phyloP scores from a whole-genome alignment of 2,329 filamentous ascomycete species.

The Nothophoma quercina region DNA sequence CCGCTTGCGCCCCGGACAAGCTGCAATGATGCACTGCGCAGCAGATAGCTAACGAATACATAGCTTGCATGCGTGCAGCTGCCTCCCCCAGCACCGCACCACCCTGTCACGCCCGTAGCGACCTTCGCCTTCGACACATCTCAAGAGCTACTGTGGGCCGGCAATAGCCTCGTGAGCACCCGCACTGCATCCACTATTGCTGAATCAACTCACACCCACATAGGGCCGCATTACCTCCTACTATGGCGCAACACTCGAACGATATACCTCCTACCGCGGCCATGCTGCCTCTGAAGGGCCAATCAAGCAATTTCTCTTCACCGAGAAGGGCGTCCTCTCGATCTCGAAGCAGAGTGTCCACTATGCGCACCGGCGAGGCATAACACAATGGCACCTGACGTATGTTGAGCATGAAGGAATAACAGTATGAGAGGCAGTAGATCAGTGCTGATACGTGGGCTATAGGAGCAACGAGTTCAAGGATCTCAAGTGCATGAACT shows the following conservation, averaged over 20 bases:
- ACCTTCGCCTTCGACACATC: conserved; percentile 87
- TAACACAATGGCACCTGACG: conserved; percentile 87
- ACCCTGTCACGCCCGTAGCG: conserved; percentile 72
- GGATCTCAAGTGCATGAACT: conserved; percentile 93
- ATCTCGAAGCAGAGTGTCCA: conserved; percentile 85
- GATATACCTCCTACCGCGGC: conserved; percentile 88
- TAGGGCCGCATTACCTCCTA: conserved; percentile 91
- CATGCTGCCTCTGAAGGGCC: conserved; percentile 76
- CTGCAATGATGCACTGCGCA: not conserved
- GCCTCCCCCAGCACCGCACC: conserved; percentile 75
- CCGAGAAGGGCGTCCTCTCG: conserved; percentile 88
- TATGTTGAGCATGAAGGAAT: conserved; percentile 54
- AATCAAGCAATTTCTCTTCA: conserved; percentile 88
- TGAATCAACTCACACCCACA: conserved; percentile 15
- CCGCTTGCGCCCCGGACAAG: conserved; percentile 7
- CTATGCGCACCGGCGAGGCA: conserved; percentile 82
- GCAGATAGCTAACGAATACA: conserved; percentile 23
- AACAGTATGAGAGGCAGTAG: not conserved
- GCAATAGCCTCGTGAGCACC: conserved; percentile 80
- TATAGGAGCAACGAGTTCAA: conserved; percentile 76
- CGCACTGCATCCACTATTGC: conserved; percentile 5
- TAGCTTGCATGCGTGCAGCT: conserved; percentile 84
- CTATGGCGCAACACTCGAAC: conserved; percentile 82
- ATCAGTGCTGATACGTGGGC: conserved; percentile 25
- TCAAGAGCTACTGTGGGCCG: conserved; percentile 92